A percentile compares a stretch with the other conserved stretches of the same genome.
Conservation (phyloP, 768 basidiomycete species). For the Hypholoma fasciculare region DNA sequence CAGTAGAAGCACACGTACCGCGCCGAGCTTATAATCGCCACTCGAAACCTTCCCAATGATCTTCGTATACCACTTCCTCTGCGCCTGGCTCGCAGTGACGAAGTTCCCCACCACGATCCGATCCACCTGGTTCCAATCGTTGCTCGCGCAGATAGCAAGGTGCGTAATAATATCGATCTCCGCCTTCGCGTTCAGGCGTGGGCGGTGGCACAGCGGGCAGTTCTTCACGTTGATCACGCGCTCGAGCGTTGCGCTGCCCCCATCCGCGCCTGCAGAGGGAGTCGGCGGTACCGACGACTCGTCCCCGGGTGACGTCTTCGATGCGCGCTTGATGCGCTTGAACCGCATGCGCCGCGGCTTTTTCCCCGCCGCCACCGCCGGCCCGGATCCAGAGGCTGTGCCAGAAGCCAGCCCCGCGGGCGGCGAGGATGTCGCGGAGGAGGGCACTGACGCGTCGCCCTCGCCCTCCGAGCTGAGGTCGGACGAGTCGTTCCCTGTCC, state of each 20-base stretch:
- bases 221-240: conserved; percentile 94
- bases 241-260: conserved; percentile 50
- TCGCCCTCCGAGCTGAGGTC: conserved; percentile 20
- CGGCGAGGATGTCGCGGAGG: not conserved
- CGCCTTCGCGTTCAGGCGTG: conserved; percentile 79
- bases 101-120: conserved; percentile 92
- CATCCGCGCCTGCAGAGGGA: not conserved
- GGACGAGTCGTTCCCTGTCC: conserved; percentile 7
- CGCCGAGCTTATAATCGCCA: conserved; percentile 88
- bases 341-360: conserved; percentile 23
- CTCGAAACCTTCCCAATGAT: conserved; percentile 83
- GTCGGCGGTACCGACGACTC: conserved; percentile 1
- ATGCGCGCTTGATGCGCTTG: conserved; percentile 14
- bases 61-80: conserved; percentile 96
- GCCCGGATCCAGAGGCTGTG: too few species aligned
- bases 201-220: conserved; percentile 92
- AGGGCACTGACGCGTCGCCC: not conserved
- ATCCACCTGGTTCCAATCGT: conserved; percentile 90
- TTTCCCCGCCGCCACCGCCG: not conserved
- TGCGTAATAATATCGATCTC: conserved; percentile 97
- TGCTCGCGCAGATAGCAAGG: conserved; percentile 92
- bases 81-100: conserved; percentile 92
- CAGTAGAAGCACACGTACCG: conserved; percentile 40
- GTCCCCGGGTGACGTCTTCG: conserved; percentile 14
- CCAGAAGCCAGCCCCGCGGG: not conserved